phyloP scores from a whole-genome alignment of 73 alveolate genomes.

The Uronychia setigera region DNA sequence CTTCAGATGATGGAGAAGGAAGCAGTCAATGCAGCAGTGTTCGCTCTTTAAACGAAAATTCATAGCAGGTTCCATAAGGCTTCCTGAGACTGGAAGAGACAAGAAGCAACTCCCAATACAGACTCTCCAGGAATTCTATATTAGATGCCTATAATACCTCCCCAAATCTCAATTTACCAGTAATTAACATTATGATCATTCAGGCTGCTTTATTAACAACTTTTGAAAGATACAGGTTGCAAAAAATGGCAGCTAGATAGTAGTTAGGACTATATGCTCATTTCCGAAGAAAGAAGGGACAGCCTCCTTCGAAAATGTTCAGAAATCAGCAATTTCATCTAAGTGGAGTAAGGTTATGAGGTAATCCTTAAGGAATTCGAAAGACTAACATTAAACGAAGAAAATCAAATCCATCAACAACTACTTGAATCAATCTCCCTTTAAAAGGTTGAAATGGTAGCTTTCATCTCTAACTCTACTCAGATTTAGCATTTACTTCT shows the following conservation, averaged over 20 bases:
- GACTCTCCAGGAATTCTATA: too few species aligned
- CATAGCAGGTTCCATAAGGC: neutral
- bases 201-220: neutral
- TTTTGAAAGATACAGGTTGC: neutral
- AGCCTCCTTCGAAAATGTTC: neutral
- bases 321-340: neutral
- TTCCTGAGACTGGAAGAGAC: too few species aligned
- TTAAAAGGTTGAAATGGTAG: neutral
- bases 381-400: neutral
- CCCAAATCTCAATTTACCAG: neutral
- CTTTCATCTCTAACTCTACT: neutral
- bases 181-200: neutral
- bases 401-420: neutral
- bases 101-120: too few species aligned
- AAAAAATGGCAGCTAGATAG: too few species aligned
- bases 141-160: too few species aligned
- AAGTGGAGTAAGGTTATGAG: neutral
- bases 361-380: neutral
- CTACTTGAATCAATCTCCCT: neutral
- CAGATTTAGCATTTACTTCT: neutral
- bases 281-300: neutral
- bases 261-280: too few species aligned
- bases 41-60: neutral
- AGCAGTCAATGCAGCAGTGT: neutral
- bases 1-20: too few species aligned